Conservation (phyloP, 345 rosid genomes). For the Combretum micranthum region DNA sequence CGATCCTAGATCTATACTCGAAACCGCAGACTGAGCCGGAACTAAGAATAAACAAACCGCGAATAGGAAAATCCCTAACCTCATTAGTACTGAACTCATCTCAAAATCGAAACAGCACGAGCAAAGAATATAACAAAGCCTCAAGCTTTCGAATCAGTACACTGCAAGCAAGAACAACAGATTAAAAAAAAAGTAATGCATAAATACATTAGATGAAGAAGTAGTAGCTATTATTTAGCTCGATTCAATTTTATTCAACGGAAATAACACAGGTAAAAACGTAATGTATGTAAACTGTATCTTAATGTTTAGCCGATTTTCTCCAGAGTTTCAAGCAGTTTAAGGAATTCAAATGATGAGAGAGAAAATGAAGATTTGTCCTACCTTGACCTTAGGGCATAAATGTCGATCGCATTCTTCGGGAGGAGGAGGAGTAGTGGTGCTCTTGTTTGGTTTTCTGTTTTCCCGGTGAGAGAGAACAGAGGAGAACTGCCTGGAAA, state of each 20-base stretch:
- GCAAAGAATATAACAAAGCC: neutral
- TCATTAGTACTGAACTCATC: conserved; percentile 28
- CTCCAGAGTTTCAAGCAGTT: too few relatives aligned
- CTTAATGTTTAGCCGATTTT: too few relatives aligned
- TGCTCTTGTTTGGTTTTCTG: neutral
- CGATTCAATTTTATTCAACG: neutral
- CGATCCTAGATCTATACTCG: conserved; percentile 94
- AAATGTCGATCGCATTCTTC: conserved; percentile 18
- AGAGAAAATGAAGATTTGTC: neutral
- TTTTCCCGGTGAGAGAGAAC: conserved; percentile 5
- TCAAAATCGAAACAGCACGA: conserved; percentile 9
- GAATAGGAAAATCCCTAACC: conserved; percentile 26
- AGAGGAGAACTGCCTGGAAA: neutral
- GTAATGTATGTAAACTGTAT: too few relatives aligned
- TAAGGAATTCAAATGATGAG: neutral
- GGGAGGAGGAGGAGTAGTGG: neutral
- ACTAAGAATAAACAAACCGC: conserved; percentile 19
- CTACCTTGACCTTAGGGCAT: neutral
- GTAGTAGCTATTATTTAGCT: too few relatives aligned
- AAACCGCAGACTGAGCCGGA: conserved; percentile 70
- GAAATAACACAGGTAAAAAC: too few relatives aligned
- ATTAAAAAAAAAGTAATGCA: neutral
- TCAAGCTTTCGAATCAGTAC: neutral
- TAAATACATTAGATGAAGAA: too few relatives aligned
- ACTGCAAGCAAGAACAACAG: neutral